phyloP scores from a whole-genome alignment of 768 basidiomycete species.

The Suillus americanus region DNA sequence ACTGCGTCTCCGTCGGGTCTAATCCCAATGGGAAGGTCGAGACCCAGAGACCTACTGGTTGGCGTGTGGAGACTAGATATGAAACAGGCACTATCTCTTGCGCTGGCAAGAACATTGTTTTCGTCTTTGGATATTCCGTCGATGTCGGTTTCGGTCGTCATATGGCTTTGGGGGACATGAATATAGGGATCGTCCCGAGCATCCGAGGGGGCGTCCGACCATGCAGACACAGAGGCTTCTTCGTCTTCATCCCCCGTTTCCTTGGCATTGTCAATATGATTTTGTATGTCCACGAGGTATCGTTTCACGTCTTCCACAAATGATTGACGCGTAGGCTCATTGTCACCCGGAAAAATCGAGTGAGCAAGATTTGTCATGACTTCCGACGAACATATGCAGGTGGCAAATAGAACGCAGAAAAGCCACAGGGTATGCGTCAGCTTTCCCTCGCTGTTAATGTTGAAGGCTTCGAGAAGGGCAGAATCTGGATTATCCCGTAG shows the following conservation, averaged over 20 bases:
- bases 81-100: background rate
- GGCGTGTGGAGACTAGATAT: background rate
- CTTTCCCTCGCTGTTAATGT: conserved; percentile 50
- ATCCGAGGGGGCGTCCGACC: background rate
- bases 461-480: conserved; percentile 22
- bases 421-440: conserved; percentile 53
- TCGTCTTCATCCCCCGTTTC: conserved; percentile 19
- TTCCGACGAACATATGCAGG: background rate
- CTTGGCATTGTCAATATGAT: conserved; percentile 15
- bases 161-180: background rate
- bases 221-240: background rate
- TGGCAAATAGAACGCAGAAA: conserved; percentile 34
- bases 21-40: background rate
- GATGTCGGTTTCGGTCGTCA: background rate
- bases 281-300: conserved; percentile 8
- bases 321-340: background rate
- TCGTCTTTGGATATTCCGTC: background rate
- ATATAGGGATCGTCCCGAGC: background rate
- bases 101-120: conserved; percentile 2
- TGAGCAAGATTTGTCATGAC: background rate
- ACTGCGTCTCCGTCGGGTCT: background rate
- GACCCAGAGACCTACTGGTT: background rate
- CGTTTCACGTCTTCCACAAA: conserved; percentile 10
- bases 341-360: conserved; percentile 10
- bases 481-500: background rate